Evolutionary conservation across 805 yeast genomes (phyloP).

Genomic region (Pichia membranifaciens): DNA sequence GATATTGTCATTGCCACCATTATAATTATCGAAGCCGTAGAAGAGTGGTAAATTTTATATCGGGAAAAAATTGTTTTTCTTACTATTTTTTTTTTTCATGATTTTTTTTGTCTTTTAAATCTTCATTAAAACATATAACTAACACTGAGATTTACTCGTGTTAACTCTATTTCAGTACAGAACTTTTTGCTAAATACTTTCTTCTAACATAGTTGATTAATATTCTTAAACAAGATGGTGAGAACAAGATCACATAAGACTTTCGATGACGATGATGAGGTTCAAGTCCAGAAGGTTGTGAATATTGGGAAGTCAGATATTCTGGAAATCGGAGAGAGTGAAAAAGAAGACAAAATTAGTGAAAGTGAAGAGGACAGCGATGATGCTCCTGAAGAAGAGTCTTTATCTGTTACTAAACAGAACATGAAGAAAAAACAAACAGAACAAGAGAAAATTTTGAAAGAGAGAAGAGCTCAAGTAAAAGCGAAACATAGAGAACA

Average conservation of each 20-base stretch:
- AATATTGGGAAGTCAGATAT: background rate
- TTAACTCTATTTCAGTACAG: background rate
- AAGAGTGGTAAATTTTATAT: too few species aligned
- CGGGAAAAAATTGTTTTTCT: background rate
- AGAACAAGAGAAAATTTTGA: slow-evolving; percentile 16
- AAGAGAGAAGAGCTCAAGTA: slow-evolving; percentile 11
- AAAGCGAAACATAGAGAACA: slow-evolving; percentile 24
- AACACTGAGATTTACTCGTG: too few species aligned
- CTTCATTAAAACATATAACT: background rate
- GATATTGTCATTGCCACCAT: too few species aligned
- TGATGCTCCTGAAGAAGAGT: slow-evolving; percentile 50
- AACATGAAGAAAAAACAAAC: slow-evolving; percentile 20
- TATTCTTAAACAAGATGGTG: background rate
- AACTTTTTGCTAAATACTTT: background rate
- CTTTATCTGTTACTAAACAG: slow-evolving; percentile 16
- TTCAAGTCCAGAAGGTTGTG: background rate
- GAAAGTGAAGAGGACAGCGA: slow-evolving; percentile 29
- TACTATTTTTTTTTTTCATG: background rate
- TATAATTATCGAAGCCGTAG: too few species aligned
- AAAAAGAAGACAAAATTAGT: slow-evolving; percentile 14
- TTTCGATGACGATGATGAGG: slow-evolving; percentile 14
- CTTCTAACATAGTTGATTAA: background rate
- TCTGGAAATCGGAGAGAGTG: background rate
- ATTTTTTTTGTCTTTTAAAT: background rate
- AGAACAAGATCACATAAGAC: slow-evolving; percentile 14